Base-by-base conservation (phyloP, 192 early-diverging fungal genomes). In the Phlyctochytrium planicorne region DNA sequence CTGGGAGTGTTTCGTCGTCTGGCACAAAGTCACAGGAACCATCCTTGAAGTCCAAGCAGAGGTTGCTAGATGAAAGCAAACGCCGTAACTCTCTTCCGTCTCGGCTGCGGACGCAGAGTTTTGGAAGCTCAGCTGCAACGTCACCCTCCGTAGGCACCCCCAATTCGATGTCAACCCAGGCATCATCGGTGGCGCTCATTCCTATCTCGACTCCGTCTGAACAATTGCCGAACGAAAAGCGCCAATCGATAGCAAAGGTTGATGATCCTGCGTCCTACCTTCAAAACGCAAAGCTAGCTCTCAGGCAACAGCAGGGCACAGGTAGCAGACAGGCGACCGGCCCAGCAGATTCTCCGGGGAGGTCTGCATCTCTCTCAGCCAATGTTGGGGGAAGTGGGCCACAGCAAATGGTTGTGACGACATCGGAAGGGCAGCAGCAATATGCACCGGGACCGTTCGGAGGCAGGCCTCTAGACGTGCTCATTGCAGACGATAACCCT, bases 401-500 rank as follows among this genome's bases (percentile, higher is more conserved):
- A 47, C 69, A 23, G 17, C 33, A 3, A 4, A 40, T n/a, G n/a
- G n/a, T n/a, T n/a, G n/a, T n/a, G n/a, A 25, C 27, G 14, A 12
- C 6, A 57, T 57, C 55, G 6, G 10, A 10, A 27, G 6, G 12
- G 66, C 30, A 25, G 17, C 31, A 34, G 16, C 33, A 55, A 50
- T 30, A 32, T 1, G n/a, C 64, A 35, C 30, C 30, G 12, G 27
- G 24, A 30, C 55, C 16, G 14, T 47, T 47, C 20, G 40, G 40
- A 55, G 27, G 36, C 14, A 56, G 62, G 31, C 65, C 35, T 59
- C 33, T 82, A 20, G 81, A 80, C 60, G 77, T 86, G 60, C 69
- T 98, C 17, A 86, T 98, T 50, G 94, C 90, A 2, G 95, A 98
- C 63, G 93, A 94, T 73, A 98, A 98, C 66, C 93, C 93, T 3